Percentiles rank a stretch among this genome's conserved stretches.
Evolutionary conservation across 805 yeast species (phyloP).

Genomic region (Saturnispora dispora): DNA sequence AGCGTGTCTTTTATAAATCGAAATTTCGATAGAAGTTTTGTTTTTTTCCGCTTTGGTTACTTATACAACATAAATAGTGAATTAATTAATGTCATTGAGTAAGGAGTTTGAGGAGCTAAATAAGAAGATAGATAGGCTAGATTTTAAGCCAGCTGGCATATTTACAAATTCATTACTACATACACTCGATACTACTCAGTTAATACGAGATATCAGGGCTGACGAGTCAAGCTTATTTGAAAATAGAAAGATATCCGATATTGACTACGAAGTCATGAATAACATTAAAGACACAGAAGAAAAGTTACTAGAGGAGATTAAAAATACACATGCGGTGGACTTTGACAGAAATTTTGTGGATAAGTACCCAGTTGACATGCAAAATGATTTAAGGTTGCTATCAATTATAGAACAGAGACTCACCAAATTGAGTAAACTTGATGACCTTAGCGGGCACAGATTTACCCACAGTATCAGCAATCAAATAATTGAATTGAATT

Average conservation of each 20-base stretch:
- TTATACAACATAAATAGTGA: not conserved
- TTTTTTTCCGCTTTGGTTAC: not conserved
- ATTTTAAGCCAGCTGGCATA: conserved; percentile 8
- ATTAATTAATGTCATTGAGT: not conserved
- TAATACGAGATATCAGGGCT: conserved; percentile 12
- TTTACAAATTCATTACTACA: conserved; percentile 13
- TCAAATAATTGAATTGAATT: not conserved
- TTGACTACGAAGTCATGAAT: conserved; percentile 11
- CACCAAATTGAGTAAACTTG: not conserved
- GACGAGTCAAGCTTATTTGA: conserved; percentile 12
- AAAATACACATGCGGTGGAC: not conserved
- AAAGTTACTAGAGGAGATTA: not conserved
- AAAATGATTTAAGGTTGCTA: not conserved
- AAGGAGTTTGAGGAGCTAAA: not conserved
- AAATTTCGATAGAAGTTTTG: not conserved
- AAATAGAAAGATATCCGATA: conserved; percentile 8
- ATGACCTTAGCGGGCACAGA: not conserved
- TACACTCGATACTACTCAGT: conserved; percentile 12
- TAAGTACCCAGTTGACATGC: not conserved
- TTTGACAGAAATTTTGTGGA: not conserved
- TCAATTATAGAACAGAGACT: not conserved
- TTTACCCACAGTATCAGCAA: not conserved
- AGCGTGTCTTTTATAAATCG: not conserved
- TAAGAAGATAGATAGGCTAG: not conserved
- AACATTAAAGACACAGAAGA: not conserved